Evolutionary conservation across 1,284 basidiomycete genomes (phyloP).

Genomic region (Cryptococcus hybrid): DNA sequence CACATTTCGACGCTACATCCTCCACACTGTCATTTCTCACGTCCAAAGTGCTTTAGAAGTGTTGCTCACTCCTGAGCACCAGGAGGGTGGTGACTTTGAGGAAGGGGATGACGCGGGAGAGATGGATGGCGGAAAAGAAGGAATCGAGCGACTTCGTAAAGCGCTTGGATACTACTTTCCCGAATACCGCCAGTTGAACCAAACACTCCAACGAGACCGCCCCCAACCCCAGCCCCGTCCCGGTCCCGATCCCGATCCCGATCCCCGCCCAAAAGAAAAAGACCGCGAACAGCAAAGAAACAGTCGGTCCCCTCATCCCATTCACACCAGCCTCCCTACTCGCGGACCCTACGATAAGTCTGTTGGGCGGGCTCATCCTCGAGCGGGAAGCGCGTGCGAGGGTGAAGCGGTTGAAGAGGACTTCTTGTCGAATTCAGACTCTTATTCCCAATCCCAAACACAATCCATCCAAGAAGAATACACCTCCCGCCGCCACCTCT

Average conservation of each 20-base stretch:
- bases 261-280: too few relatives aligned
- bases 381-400: background rate
- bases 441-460: too few relatives aligned
- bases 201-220: background rate
- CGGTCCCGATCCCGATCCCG: background rate
- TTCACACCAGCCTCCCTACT: slow-evolving; percentile 26
- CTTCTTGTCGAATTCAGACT: too few relatives aligned
- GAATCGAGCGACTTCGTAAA: background rate
- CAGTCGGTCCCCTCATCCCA: slow-evolving; percentile 1
- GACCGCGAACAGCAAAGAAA: background rate
- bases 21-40: slow-evolving; percentile 38
- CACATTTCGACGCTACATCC: slow-evolving; percentile 41
- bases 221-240: too few relatives aligned
- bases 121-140: background rate
- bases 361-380: slow-evolving; percentile 26
- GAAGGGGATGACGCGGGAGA: too few relatives aligned
- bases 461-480: background rate
- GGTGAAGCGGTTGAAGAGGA: background rate
- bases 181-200: slow-evolving; percentile 9
- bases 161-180: slow-evolving; percentile 15
- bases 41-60: slow-evolving; percentile 9
- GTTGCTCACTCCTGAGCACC: background rate
- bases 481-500: background rate
- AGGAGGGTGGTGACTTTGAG: too few relatives aligned
- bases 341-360: slow-evolving; percentile 12